These are phyloP conservation scores for Aplosporella prunicola DNA, from an alignment of 2,329 filamentous ascomycete species.

Conservation along the genomic window DNA sequence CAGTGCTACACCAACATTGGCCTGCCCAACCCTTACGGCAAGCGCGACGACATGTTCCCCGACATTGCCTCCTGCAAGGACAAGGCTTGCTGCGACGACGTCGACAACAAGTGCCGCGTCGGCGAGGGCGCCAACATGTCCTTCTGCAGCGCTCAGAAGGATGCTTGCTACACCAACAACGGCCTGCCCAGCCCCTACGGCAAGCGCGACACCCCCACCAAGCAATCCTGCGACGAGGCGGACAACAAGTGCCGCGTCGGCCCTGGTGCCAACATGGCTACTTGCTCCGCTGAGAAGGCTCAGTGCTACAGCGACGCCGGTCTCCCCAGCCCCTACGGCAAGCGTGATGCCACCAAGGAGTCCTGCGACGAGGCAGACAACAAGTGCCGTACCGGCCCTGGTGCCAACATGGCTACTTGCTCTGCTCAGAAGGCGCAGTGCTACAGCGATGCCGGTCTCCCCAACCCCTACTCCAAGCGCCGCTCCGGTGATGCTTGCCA, in stretches of 20 bases:
- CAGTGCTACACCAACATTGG: neutral
- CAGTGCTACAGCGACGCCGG: neutral
- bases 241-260: neutral
- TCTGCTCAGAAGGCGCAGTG: neutral
- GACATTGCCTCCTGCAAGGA: neutral
- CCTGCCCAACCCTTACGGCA: conserved; percentile 3
- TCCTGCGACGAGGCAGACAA: neutral
- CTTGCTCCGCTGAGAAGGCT: neutral
- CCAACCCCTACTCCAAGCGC: neutral
- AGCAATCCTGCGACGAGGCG: neutral
- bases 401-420: conserved; percentile 6
- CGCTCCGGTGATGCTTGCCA: neutral
- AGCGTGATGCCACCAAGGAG: neutral
- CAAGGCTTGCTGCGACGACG: neutral
- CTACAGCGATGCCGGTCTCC: neutral
- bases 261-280: conserved; percentile 6
- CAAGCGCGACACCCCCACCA: neutral
- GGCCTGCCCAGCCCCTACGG: conserved; percentile 2
- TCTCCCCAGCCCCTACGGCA: conserved; percentile 3
- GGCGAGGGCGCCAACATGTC: conserved; percentile 4
- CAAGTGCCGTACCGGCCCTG: neutral
- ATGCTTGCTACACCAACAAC: neutral
- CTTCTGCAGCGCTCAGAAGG: neutral
- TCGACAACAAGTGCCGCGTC: conserved; percentile 1
- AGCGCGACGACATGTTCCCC: neutral